phyloP scores from a whole-genome alignment of 352 stramenopile species.

The Globisporangium spinosum region DNA sequence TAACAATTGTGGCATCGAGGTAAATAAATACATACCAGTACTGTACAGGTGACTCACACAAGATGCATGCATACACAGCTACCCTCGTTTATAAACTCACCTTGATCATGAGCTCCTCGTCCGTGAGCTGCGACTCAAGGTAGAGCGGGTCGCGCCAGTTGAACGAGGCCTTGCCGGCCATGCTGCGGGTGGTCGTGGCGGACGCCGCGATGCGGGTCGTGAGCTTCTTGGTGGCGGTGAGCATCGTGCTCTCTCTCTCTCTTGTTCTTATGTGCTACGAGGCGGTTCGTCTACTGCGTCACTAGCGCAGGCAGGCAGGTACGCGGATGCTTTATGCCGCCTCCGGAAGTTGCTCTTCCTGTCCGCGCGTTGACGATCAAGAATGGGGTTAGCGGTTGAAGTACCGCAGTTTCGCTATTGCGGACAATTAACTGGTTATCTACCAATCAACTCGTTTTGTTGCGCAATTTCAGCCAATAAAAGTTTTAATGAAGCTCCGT shows the following conservation, averaged over 20 bases:
- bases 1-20: too few species aligned
- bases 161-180: slow-evolving; percentile 57
- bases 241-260: slow-evolving; percentile 19
- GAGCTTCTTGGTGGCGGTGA: slow-evolving; percentile 24
- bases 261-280: slow-evolving; percentile 1
- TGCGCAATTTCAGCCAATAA: not conserved
- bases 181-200: slow-evolving; percentile 26
- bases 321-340: not conserved
- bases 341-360: slow-evolving; percentile 1
- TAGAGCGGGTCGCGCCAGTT: slow-evolving; percentile 82
- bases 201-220: slow-evolving; percentile 22
- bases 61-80: not conserved
- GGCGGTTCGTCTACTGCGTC: slow-evolving; percentile 12
- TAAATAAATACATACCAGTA: not conserved
- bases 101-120: slow-evolving; percentile 91
- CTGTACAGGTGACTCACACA: not conserved
- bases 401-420: slow-evolving; percentile 1
- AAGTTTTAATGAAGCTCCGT: not conserved
- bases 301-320: not conserved
- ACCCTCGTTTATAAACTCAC: slow-evolving; percentile 23
- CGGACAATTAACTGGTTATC: not conserved
- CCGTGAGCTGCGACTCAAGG: slow-evolving; percentile 75
- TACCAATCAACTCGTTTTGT: not conserved
- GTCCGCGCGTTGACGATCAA: slow-evolving; percentile 6
- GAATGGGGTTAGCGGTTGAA: not conserved